Evolutionary conservation across 2,329 filamentous ascomycete species (phyloP), one percentile per base, ranked within the genome.

Genomic region (Dactylellina leptospora): DNA sequence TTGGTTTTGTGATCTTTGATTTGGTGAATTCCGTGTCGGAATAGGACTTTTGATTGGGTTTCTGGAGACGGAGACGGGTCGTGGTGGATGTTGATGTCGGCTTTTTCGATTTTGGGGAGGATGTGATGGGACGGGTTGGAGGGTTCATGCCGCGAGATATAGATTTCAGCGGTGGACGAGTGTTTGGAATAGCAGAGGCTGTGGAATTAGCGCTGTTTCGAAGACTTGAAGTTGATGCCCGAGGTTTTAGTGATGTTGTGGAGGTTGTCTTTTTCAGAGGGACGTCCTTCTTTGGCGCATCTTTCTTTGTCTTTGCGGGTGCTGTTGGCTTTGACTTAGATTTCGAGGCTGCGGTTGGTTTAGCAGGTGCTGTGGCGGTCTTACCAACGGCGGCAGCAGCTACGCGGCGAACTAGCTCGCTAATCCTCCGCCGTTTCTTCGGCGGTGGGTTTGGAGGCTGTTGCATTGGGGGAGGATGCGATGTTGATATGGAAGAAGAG

Each of bases 121-220:
- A 33, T 54, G 27, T 10, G 51, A 20, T 6, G 9, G 59, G 54
- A 23, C 59, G 36, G 11, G 54, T 25, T 11, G 68, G 9, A 25
- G 59, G 59, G 28, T 72, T 72, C 68, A 72, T 64, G 20, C 68
- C 68, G 10, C 68, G 68, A 25, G 51, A 48, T 27, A 72, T 51
- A 4, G 45, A 13, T 28, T 54, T 72, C 11, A 72, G 59, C 6
- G 68, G 59, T 18, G 59, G 59, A 5, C 68, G 68, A 8, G 53
- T 10, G 22, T 50, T 59, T n/a, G 63, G 10, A 2, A 22, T n/a
- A n/a, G 28, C 20, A 4, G 38, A 22, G 2, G 18, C 40, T 5
- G 63, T 55, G 16, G 55, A 47, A 6, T n/a, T 28, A 22, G 10
- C 18, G 20, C 20, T 47, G 25, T 18, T 64, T 38, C 33, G 20